Evolutionary conservation across 352 stramenopile genomes (phyloP).

Genomic region (Plasmopara muralis): DNA sequence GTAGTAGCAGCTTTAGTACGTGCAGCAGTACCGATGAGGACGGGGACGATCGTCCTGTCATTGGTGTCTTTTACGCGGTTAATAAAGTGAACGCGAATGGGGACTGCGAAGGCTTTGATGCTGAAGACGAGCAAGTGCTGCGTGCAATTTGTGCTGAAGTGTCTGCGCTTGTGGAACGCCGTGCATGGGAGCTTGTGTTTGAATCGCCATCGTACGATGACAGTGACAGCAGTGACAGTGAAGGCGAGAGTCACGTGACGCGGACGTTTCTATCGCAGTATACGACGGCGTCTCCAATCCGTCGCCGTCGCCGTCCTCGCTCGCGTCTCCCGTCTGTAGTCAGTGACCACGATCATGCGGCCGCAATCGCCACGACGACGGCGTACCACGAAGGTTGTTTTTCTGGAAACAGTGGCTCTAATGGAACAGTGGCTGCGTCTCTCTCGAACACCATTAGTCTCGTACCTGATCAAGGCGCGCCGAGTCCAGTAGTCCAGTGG

Average conservation of each 20-base stretch:
- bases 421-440: slow-evolving; percentile 10
- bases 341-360: slow-evolving; percentile 28
- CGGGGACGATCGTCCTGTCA: slow-evolving; percentile 36
- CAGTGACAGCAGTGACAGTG: slow-evolving; percentile 38
- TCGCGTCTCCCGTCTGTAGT: slow-evolving; percentile 24
- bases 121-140: slow-evolving; percentile 62
- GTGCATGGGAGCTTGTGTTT: slow-evolving; percentile 71
- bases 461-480: slow-evolving; percentile 6
- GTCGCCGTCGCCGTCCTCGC: slow-evolving; percentile 22
- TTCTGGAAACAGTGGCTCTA: slow-evolving; percentile 17
- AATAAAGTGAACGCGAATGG: slow-evolving; percentile 50
- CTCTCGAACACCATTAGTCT: slow-evolving; percentile 10
- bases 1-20: slow-evolving; percentile 34
- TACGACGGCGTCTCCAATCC: slow-evolving; percentile 42
- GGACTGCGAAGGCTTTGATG: slow-evolving; percentile 39
- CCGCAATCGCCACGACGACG: slow-evolving; percentile 30
- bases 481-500: slow-evolving; percentile 32
- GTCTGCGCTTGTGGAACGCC: slow-evolving; percentile 51
- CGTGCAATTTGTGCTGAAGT: slow-evolving; percentile 60
- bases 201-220: slow-evolving; percentile 38
- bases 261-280: slow-evolving; percentile 73
- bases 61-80: slow-evolving; percentile 77
- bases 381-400: slow-evolving; percentile 36
- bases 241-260: slow-evolving; percentile 37
- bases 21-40: slow-evolving; percentile 53